phyloP scores from a whole-genome alignment of 257 asterid genomes.

The Ilex asprella region DNA sequence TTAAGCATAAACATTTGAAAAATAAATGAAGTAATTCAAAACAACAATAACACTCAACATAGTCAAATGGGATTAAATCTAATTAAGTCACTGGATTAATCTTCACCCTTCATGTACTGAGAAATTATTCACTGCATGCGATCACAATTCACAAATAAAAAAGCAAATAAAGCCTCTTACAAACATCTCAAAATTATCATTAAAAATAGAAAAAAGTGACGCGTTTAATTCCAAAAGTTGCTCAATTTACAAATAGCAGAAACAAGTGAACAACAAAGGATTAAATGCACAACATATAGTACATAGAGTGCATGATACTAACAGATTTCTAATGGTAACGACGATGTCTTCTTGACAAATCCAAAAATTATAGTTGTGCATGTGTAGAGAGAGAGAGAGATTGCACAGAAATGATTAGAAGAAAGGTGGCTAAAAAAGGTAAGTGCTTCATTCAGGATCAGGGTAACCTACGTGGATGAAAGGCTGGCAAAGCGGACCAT shows the following conservation, averaged over 20 bases:
- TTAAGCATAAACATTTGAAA: too few species aligned
- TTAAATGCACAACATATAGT: not conserved
- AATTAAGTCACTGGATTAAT: not conserved
- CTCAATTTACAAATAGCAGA: not conserved
- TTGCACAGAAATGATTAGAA: not conserved
- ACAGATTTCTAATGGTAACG: too few species aligned
- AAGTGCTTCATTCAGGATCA: not conserved
- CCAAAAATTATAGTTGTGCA: too few species aligned
- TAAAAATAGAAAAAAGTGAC: too few species aligned
- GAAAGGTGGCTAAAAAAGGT: not conserved
- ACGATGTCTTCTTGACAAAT: too few species aligned
- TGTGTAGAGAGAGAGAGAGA: too few species aligned
- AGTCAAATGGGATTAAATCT: not conserved
- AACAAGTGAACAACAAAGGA: not conserved
- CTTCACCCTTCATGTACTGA: not conserved
- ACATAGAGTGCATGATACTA: not conserved
- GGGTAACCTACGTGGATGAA: not conserved
- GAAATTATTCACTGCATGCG: not conserved
- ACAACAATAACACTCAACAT: too few species aligned
- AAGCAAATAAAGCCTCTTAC: not conserved
- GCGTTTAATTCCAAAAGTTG: not conserved
- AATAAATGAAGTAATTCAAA: too few species aligned
- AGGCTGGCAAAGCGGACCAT: not conserved
- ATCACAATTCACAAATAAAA: not conserved
- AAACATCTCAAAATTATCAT: not conserved